A percentile compares a stretch with the other conserved stretches of the same genome.
These are phyloP conservation scores for Lentinula lateritia DNA, from an alignment of 768 basidiomycete genomes.

Conservation along the genomic window DNA sequence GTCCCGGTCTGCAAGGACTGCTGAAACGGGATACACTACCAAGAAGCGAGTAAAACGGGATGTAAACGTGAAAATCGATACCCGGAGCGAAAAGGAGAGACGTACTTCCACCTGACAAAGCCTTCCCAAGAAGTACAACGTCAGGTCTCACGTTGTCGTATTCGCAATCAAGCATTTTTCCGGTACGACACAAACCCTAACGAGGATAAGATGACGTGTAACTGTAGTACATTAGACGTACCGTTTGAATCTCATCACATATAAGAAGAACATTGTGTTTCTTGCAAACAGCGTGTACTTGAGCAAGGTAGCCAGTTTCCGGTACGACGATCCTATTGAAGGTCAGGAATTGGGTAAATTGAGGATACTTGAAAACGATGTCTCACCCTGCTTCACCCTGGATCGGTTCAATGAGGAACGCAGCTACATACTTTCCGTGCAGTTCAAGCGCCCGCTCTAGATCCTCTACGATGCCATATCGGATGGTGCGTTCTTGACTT, in stretches of 20 bases:
- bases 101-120: conserved; percentile 89
- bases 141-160: conserved; percentile 88
- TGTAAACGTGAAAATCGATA: not conserved
- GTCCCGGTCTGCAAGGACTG: conserved; percentile 86
- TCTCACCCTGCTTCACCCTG: conserved; percentile 97
- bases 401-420: conserved; percentile 95
- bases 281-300: conserved; percentile 80
- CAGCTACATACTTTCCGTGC: conserved; percentile 80
- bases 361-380: not conserved
- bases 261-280: conserved; percentile 93
- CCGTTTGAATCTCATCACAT: conserved; percentile 98
- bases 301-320: conserved; percentile 75
- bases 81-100: conserved; percentile 8
- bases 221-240: conserved; percentile 22
- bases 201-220: not conserved
- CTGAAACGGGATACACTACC: conserved; percentile 92
- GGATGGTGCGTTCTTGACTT: conserved; percentile 52
- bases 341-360: not conserved
- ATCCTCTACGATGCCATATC: conserved; percentile 81
- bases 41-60: not conserved
- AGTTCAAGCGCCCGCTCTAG: conserved; percentile 75
- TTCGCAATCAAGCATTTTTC: conserved; percentile 88
- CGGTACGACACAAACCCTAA: conserved; percentile 87
- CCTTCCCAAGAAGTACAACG: conserved; percentile 91
- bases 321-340: conserved; percentile 82